Evolutionary conservation across 2,329 filamentous ascomycete species (phyloP).

Genomic region (Xylariaceae sp.): DNA sequence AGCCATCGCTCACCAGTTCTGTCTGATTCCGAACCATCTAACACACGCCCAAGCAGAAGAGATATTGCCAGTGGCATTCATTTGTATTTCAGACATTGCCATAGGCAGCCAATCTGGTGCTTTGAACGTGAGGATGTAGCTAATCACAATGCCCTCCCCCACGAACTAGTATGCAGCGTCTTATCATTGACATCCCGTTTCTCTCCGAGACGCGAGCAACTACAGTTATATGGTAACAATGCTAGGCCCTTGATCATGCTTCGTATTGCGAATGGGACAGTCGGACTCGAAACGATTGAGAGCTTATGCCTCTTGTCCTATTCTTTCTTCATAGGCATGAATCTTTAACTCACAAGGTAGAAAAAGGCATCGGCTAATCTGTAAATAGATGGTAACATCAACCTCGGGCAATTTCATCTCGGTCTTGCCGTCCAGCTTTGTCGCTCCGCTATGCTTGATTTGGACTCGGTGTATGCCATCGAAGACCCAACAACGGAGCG

Average conservation of each 20-base stretch:
- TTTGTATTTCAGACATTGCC: conserved; percentile 18
- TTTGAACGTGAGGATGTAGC: conserved; percentile 17
- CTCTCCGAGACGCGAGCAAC: conserved; percentile 11
- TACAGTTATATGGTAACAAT: conserved; percentile 17
- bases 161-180: conserved; percentile 17
- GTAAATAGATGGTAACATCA: conserved; percentile 15
- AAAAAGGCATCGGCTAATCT: conserved; percentile 3
- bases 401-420: conserved; percentile 17
- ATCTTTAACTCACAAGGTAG: not conserved
- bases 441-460: conserved; percentile 16
- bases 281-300: conserved; percentile 15
- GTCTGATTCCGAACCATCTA: conserved; percentile 12
- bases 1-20: conserved; percentile 3
- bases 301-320: conserved; percentile 17
- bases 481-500: conserved; percentile 11
- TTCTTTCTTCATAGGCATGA: conserved; percentile 15
- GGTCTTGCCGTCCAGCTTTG: conserved; percentile 18
- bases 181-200: conserved; percentile 15
- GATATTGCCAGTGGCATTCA: conserved; percentile 14
- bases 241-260: conserved; percentile 18
- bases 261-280: conserved; percentile 17
- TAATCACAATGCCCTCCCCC: conserved; percentile 13
- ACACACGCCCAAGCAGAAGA: conserved; percentile 12
- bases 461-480: conserved; percentile 12
- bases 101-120: conserved; percentile 19